These are phyloP conservation scores for Parascedosporium putredinis DNA, from an alignment of 2,329 filamentous ascomycete species.

Conservation along the genomic window DNA sequence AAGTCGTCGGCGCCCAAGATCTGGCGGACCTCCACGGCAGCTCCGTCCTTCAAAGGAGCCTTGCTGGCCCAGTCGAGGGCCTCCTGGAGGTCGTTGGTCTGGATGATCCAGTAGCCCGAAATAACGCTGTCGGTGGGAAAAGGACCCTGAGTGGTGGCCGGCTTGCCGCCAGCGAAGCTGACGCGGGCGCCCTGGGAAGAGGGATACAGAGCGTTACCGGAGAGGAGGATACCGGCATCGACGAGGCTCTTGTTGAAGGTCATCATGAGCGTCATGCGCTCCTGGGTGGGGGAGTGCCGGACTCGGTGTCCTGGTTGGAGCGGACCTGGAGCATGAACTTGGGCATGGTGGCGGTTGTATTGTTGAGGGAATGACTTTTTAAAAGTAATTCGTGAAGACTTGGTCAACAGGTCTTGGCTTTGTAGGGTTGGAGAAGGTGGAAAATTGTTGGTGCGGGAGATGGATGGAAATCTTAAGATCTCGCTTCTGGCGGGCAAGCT, in stretches of 20 bases:
- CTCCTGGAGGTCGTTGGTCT: constrained; percentile 18
- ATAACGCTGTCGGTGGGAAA: constrained; percentile 19
- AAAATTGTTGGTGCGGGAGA: too few species aligned
- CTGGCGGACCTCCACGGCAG: constrained; percentile 17
- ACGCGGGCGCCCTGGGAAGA: constrained; percentile 19
- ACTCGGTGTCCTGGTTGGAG: constrained; percentile 16
- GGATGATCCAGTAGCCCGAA: constrained; percentile 22
- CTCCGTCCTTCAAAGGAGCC: constrained; percentile 17
- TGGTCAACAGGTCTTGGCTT: too few species aligned
- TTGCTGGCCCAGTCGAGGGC: constrained; percentile 21
- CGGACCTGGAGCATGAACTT: constrained; percentile 21
- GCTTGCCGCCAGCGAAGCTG: constrained; percentile 14
- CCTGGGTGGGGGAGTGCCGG: constrained; percentile 9
- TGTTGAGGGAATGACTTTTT: too few species aligned
- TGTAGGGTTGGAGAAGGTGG: too few species aligned
- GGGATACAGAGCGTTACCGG: constrained; percentile 17
- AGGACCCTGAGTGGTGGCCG: constrained; percentile 17
- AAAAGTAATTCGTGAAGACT: neutral
- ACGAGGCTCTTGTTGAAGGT: constrained; percentile 19
- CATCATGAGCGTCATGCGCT: constrained; percentile 17
- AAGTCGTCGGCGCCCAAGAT: constrained; percentile 14
- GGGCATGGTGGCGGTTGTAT: constrained; percentile 15
- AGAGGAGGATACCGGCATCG: constrained; percentile 18
- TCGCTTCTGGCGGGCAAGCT: too few species aligned
- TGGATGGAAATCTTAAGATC: too few species aligned